Percentiles rank a stretch among this genome's conserved stretches.
Conservation (phyloP, 495 filamentous ascomycete genomes). For the Penicillium malachiteum region DNA sequence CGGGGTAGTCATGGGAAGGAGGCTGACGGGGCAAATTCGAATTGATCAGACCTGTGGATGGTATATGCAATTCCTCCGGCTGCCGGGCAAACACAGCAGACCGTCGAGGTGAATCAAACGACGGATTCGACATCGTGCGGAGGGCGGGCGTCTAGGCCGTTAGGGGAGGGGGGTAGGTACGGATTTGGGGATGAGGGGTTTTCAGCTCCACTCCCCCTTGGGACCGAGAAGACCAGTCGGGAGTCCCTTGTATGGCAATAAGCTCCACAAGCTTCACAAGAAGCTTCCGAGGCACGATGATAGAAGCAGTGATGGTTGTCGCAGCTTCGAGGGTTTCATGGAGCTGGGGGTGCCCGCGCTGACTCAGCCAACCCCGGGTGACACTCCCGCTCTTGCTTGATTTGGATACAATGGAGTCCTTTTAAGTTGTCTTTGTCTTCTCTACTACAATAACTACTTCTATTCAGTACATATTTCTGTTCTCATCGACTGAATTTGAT, state of each 20-base stretch:
- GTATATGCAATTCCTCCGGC: slow-evolving; percentile 78
- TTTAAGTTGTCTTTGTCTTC: not conserved
- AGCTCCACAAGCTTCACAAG: slow-evolving; percentile 4
- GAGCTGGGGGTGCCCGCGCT: slow-evolving; percentile 17
- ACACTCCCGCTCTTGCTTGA: not conserved
- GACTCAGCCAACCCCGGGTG: slow-evolving; percentile 17
- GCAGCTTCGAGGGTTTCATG: slow-evolving; percentile 6
- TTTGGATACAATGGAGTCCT: not conserved
- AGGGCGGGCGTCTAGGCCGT: slow-evolving; percentile 14
- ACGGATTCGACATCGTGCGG: slow-evolving; percentile 44
- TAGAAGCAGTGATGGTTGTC: slow-evolving; percentile 3
- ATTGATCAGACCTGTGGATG: slow-evolving; percentile 50
- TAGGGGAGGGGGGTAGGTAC: slow-evolving; percentile 4
- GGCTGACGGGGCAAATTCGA: slow-evolving; percentile 44
- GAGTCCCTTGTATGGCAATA: not conserved
- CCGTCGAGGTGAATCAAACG: slow-evolving; percentile 57
- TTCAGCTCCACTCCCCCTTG: slow-evolving; percentile 27
- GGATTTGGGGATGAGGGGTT: slow-evolving; percentile 12
- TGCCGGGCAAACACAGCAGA: slow-evolving; percentile 50
- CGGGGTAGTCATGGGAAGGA: slow-evolving; percentile 51
- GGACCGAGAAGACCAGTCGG: slow-evolving; percentile 2
- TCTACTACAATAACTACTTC: not conserved
- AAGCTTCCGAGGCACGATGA: slow-evolving; percentile 1
- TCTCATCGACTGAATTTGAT: not conserved
- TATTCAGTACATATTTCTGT: not conserved